Evolutionary conservation across 1,139 yeast genomes (phyloP).

Genomic region (Geotrichum aggregatum): DNA sequence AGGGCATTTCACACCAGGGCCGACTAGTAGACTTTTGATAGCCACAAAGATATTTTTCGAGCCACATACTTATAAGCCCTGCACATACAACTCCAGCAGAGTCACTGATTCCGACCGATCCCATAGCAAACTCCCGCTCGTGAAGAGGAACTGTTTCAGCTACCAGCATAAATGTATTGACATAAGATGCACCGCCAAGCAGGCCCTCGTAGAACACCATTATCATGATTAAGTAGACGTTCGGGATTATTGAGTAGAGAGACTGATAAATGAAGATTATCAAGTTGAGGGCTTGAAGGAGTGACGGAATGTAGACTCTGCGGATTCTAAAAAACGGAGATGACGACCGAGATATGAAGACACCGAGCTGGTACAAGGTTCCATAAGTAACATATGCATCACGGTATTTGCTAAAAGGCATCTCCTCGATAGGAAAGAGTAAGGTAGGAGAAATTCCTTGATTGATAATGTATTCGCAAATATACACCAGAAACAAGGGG

Average conservation of each 20-base stretch:
- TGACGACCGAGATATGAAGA: constrained; percentile 83
- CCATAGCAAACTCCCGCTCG: constrained; percentile 82
- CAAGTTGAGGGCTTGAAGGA: constrained; percentile 67
- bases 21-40: constrained; percentile 50
- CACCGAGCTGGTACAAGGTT: constrained; percentile 89
- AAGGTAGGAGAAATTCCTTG: constrained; percentile 90
- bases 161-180: constrained; percentile 77
- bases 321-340: constrained; percentile 59
- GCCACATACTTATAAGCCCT: constrained; percentile 66
- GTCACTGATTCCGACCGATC: constrained; percentile 90
- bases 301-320: constrained; percentile 57
- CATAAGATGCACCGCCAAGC: constrained; percentile 85
- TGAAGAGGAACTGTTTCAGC: constrained; percentile 54
- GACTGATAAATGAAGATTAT: constrained; percentile 61
- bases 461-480: constrained; percentile 82
- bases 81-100: constrained; percentile 83
- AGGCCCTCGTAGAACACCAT: constrained; percentile 78
- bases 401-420: constrained; percentile 68
- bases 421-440: constrained; percentile 63
- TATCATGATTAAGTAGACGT: constrained; percentile 58
- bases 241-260: constrained; percentile 54
- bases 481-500: constrained; percentile 77
- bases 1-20: constrained; percentile 40
- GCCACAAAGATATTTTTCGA: constrained; percentile 69
- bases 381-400: constrained; percentile 93